phyloP scores from a whole-genome alignment of 2,329 filamentous ascomycete genomes.

The Ambrosiella beaveri region DNA sequence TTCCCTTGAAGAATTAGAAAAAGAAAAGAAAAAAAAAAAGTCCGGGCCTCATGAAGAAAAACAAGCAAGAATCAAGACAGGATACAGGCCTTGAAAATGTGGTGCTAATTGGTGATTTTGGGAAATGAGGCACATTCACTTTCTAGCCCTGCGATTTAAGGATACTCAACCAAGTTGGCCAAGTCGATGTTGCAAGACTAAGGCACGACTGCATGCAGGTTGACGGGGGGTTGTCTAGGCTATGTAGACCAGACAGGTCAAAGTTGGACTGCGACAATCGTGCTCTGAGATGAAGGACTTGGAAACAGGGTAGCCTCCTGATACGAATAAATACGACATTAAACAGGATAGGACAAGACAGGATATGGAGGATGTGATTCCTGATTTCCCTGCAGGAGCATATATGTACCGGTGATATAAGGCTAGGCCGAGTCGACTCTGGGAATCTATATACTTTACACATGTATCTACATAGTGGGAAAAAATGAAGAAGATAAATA shows the following conservation, averaged over 20 bases:
- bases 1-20: neutral
- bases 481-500: too few relatives aligned
- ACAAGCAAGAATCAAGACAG: neutral
- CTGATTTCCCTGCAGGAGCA: neutral
- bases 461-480: too few relatives aligned
- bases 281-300: neutral
- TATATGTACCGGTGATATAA: neutral
- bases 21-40: neutral
- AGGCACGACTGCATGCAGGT: neutral
- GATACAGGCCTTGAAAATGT: neutral
- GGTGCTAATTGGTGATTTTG: neutral
- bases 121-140: neutral
- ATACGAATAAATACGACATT: neutral
- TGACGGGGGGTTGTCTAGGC: neutral
- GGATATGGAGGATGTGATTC: neutral
- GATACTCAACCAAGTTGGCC: too few relatives aligned
- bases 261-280: too few relatives aligned
- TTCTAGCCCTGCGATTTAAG: too few relatives aligned
- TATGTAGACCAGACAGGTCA: neutral
- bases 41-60: neutral
- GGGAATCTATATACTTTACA: too few relatives aligned
- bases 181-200: too few relatives aligned
- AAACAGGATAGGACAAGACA: too few relatives aligned
- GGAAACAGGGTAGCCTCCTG: neutral
- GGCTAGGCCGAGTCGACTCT: neutral